Conservation (phyloP, 192 early-diverging fungal genomes). For the Coemansia sp. region DNA sequence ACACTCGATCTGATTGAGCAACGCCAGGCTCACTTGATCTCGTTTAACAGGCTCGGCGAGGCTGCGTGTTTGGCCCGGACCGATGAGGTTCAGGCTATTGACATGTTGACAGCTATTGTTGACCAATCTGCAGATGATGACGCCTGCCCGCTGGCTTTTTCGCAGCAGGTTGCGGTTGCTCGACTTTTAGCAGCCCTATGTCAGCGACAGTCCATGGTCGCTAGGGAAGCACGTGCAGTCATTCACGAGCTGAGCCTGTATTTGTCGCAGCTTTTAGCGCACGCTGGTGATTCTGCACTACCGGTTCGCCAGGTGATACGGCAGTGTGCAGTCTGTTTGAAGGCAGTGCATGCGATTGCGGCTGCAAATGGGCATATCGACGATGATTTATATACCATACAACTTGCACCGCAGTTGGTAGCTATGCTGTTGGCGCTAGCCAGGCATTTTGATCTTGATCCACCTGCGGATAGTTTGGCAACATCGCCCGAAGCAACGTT, state of each 20-base stretch:
- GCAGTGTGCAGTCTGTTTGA: constrained; percentile 19
- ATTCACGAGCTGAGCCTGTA: constrained; percentile 33
- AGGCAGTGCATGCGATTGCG: constrained; percentile 7
- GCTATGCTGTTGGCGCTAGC: constrained; percentile 22
- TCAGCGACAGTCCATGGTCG: neutral
- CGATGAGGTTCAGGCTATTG: constrained; percentile 8
- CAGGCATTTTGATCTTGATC: constrained; percentile 20
- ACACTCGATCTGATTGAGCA: constrained; percentile 14
- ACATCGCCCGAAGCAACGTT: constrained; percentile 18
- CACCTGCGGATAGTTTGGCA: constrained; percentile 9
- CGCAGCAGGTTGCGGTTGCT: constrained; percentile 26
- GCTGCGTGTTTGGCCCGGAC: constrained; percentile 17
- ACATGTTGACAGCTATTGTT: neutral
- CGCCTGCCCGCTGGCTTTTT: constrained; percentile 11
- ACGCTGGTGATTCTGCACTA: neutral
- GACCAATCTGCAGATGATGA: neutral
- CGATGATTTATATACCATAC: neutral
- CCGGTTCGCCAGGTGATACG: constrained; percentile 14
- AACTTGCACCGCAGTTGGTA: constrained; percentile 17
- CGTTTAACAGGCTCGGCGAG: constrained; percentile 13
- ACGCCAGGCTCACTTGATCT: constrained; percentile 16
- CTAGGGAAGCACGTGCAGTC: constrained; percentile 11
- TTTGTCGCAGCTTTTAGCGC: constrained; percentile 17
- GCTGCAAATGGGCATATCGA: neutral
- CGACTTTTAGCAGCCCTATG: constrained; percentile 29